phyloP scores from a whole-genome alignment of 2,329 filamentous ascomycete genomes.

The Neobulgaria alba region DNA sequence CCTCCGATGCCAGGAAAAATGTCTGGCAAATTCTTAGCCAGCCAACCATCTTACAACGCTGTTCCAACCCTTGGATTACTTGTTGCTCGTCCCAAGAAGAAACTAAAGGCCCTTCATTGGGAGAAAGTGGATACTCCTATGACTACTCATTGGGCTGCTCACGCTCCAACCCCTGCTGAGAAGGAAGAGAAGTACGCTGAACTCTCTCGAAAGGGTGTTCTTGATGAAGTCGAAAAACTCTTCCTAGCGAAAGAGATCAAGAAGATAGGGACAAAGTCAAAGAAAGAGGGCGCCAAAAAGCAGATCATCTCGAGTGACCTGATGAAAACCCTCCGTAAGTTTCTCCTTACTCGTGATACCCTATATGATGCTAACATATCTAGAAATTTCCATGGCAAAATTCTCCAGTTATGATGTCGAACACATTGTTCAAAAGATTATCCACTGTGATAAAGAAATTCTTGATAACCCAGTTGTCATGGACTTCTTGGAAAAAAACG shows the following conservation, averaged over 20 bases:
- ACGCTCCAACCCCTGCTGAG: constrained; percentile 75
- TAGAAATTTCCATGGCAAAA: constrained; percentile 82
- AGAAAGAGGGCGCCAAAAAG: constrained; percentile 87
- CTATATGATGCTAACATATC: constrained; percentile 11
- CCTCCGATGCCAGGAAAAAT: constrained; percentile 60
- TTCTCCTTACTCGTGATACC: not conserved
- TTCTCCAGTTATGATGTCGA: constrained; percentile 80
- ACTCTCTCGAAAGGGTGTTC: constrained; percentile 84
- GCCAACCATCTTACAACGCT: constrained; percentile 44
- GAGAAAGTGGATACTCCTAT: constrained; percentile 93
- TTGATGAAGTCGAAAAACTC: constrained; percentile 94
- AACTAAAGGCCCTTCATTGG: constrained; percentile 98
- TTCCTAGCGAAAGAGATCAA: constrained; percentile 98
- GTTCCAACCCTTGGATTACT: constrained; percentile 59
- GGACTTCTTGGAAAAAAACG: constrained; percentile 91
- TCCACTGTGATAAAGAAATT: constrained; percentile 86
- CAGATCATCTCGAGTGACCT: constrained; percentile 89
- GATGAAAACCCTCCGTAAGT: constrained; percentile 72
- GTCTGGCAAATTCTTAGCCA: constrained; percentile 68
- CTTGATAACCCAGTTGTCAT: constrained; percentile 86
- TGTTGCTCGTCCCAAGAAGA: constrained; percentile 90
- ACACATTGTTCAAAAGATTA: constrained; percentile 83
- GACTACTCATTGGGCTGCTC: constrained; percentile 85
- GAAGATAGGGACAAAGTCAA: constrained; percentile 58
- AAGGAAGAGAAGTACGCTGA: constrained; percentile 96